Base-by-base conservation (phyloP, 805 yeast genomes). In the Candida krabiensis region DNA sequence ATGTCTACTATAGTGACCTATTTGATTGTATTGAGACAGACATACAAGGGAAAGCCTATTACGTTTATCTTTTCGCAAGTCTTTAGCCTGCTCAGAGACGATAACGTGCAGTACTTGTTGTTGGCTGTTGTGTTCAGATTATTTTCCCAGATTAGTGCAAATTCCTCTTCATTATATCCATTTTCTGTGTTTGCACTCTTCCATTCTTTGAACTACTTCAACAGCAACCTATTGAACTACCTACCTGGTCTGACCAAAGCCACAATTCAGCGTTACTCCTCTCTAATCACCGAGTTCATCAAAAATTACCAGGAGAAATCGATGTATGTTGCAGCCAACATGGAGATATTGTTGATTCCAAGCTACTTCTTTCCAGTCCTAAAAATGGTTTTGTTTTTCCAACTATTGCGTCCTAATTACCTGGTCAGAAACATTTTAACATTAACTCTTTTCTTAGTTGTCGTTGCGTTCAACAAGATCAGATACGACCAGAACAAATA, bases 161-260 rank as follows among this genome's bases (percentile, higher is more conserved):
- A 41, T 28, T 41, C 53, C 5, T 79, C 66, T 27, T 70, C 63
- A 46, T 61, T 80, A 42, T 68, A 78, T 46, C 80, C 88, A 19
- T 83, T 81, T 52, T 69, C 74, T 13, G 70, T 82, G 34, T 83
- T 72, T 59, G 79, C 87, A 4, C 43, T 74, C 2, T 83, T 82
- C 70, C 89, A 83, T 62, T 73, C 77, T 5, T 66, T 80, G 52
- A 71, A 74, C 29, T 83, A 82, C 60, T 60, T 74, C 49, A 79
- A 75, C 53, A 70, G 71, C 34, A 67, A 68, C 49, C 55, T 83
- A 41, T 63, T 82, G 41, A 83, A 83, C 37, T 63, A 68, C 32
- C 52, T 70, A 30, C 79, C 83, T 2, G 53, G 15, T 26, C 45
- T 36, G 49, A 44, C 64, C 2, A 23, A 50, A 53, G 34, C 53